Evolutionary conservation across 176 grass and related monocot genomes (phyloP).

Genomic region (Chrysopogon serrulatus): DNA sequence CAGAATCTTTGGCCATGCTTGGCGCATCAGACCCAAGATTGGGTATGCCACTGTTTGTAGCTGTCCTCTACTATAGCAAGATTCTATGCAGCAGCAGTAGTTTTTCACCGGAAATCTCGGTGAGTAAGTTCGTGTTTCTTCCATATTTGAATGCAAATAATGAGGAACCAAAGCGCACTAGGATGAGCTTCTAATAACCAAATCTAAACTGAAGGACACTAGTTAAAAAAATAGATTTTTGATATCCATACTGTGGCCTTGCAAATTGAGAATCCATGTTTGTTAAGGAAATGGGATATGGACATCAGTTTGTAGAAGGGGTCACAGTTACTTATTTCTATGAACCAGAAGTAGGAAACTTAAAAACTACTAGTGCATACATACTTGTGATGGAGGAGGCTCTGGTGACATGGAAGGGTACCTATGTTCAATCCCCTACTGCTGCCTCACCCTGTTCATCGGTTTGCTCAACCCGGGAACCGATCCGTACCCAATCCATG

Average conservation of each 20-base stretch:
- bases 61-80: constrained; percentile 74
- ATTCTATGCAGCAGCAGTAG: constrained; percentile 43
- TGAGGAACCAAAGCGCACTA: not conserved
- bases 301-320: not conserved
- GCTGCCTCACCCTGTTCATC: too few species aligned
- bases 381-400: not conserved
- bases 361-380: not conserved
- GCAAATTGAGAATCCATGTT: constrained; percentile 10
- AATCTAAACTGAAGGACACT: constrained; percentile 1
- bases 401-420: not conserved
- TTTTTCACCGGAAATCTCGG: constrained; percentile 51
- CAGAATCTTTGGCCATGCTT: constrained; percentile 70
- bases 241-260: constrained; percentile 5
- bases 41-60: constrained; percentile 67
- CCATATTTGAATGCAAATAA: constrained; percentile 9
- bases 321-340: not conserved
- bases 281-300: not conserved
- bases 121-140: constrained; percentile 42
- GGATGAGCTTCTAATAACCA: not conserved
- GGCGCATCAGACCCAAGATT: constrained; percentile 62
- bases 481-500: too few species aligned
- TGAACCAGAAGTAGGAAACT: not conserved
- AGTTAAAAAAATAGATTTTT: not conserved
- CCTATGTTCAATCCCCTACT: not conserved
- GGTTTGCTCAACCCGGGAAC: too few species aligned